phyloP scores from a whole-genome alignment of 2,329 filamentous ascomycete species.

The Fusarium sp. region DNA sequence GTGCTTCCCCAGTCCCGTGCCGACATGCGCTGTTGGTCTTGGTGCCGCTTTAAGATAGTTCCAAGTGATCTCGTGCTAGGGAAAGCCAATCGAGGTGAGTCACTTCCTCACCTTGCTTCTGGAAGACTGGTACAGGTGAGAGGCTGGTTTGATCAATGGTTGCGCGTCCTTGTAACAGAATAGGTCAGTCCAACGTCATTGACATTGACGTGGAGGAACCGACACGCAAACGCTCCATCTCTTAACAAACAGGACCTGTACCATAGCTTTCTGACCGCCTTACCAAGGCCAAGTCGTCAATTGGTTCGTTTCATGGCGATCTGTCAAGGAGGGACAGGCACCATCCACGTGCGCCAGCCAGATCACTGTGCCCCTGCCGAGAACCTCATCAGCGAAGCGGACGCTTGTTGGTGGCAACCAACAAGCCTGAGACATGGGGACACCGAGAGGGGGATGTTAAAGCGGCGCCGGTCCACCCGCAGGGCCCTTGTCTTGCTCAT shows the following conservation, averaged over 20 bases:
- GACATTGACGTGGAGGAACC: not conserved
- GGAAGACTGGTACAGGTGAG: not conserved
- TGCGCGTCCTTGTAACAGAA: not conserved
- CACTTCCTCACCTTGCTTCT: constrained; percentile 13
- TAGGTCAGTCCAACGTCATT: not conserved
- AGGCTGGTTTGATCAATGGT: not conserved
- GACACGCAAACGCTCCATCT: constrained; percentile 8
- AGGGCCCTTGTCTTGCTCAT: constrained; percentile 19
- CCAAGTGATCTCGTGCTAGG: constrained; percentile 5
- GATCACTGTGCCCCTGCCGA: constrained; percentile 33
- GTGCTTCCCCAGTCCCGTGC: constrained; percentile 20
- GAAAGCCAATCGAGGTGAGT: constrained; percentile 9
- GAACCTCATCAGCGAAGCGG: constrained; percentile 22
- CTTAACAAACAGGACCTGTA: constrained; percentile 4
- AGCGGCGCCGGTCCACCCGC: constrained; percentile 13
- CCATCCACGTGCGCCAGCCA: constrained; percentile 32
- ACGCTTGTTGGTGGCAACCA: constrained; percentile 10
- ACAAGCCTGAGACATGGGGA: constrained; percentile 21
- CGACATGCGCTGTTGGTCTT: constrained; percentile 1
- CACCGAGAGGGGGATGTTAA: constrained; percentile 1
- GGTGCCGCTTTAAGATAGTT: constrained; percentile 28
- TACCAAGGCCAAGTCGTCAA: constrained; percentile 13
- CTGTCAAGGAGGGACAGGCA: constrained; percentile 29
- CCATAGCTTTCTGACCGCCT: constrained; percentile 30
- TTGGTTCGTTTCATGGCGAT: constrained; percentile 29